Base-by-base conservation (phyloP, 176 grass and related monocot genomes). In the Triticum timopheevii region DNA sequence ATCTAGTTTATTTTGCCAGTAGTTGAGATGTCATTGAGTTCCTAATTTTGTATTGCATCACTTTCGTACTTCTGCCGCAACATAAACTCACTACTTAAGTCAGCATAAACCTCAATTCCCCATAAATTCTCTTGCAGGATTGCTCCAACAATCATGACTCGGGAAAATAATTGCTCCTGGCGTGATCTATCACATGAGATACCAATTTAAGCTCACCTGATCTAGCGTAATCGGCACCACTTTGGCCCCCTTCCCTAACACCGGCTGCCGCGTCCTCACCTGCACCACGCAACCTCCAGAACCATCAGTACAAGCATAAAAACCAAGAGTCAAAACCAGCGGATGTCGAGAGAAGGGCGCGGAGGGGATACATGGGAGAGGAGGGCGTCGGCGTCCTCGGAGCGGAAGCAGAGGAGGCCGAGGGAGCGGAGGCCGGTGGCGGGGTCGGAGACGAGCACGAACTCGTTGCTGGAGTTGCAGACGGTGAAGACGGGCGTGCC, bases 161-260 rank as follows among this genome's bases (percentile, higher is more conserved):
- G 4, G 4, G 3, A 44, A 42, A 15, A 38, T 2, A 10, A 22
- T 44, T 73, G 6, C 23, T 12, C 11, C 71, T 47, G 40, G 44
- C 64, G 34, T 22, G 24, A 35, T 58, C 23, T n/a, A 80, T 59
- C 44, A 73, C 42, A 73, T 59, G 9, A 66, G 13, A 81, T 8
- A 31, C 19, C 23, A 22, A 88, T 13, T 61, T 70, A 87, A 87
- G 63, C 35, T 8, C 52, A 98, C 97, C 92, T 99, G 97, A 88
- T 96, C 97, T 80, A 99, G 97, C 65, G 94, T 93, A 80, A 99
- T 94, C 1, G 94, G 92, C 36, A 99, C 97, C 23, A 99, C 94
- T 93, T 93, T 96, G 3, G 94, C 92, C 9, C 89, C 94, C 72
- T 78, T 99, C 47, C 97, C 97, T 20, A 99, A 68, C 82, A 90